Percentiles rank a stretch among this genome's conserved stretches.
These are phyloP conservation scores for Cryptosporidium baileyi DNA, from an alignment of 169 alveolate species.

Conservation along the genomic window DNA sequence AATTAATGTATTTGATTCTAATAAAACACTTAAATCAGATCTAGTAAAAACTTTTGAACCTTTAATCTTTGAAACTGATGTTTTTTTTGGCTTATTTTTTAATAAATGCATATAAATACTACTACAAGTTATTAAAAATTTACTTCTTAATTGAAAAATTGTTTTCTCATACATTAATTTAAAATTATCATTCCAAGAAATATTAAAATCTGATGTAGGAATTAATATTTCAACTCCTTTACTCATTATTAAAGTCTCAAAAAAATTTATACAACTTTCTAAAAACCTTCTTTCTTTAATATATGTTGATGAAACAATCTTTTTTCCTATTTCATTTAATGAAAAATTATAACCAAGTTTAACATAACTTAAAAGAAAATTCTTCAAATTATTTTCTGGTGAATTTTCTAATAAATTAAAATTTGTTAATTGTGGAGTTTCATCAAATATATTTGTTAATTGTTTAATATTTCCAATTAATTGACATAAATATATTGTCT, in stretches of 20 bases:
- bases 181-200: not conserved
- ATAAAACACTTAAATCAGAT: not conserved
- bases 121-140: conserved; percentile 5
- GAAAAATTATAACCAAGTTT: too few species aligned
- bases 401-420: too few species aligned
- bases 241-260: conserved; percentile 8
- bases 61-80: not conserved
- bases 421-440: too few species aligned
- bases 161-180: not conserved
- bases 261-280: conserved; percentile 40
- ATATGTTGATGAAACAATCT: not conserved
- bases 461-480: too few species aligned
- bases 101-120: conserved; percentile 16
- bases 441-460: too few species aligned
- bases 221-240: not conserved
- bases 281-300: not conserved
- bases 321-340: too few species aligned
- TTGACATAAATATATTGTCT: too few species aligned
- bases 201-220: not conserved
- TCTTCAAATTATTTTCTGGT: too few species aligned
- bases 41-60: not conserved
- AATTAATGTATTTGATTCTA: not conserved
- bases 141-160: not conserved
- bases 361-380: too few species aligned
- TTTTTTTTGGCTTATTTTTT: not conserved